Evolutionary conservation across 495 filamentous ascomycete genomes (phyloP), one percentile per base, ranked within the genome.

Genomic region (Aspergillus wentii): DNA sequence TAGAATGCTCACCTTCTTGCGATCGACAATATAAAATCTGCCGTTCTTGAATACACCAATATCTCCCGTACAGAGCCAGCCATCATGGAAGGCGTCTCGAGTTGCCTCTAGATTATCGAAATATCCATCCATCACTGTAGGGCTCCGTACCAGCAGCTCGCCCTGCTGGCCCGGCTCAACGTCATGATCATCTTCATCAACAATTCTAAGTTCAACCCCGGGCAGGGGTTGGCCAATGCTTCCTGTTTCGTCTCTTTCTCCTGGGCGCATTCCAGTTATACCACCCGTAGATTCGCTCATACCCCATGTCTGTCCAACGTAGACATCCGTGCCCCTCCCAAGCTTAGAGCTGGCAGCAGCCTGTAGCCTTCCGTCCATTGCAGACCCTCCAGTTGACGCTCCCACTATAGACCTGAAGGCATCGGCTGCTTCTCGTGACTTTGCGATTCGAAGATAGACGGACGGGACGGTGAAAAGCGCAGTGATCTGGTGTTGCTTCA

Each of bases 301-400:
- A 11, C 84, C 84, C 77, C 82, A 88, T 1, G 80, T 84, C 51
- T 88, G 85, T 28, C 72, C 80, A 2, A 86, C 62, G 31, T 78
- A 75, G 17, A 36, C 41, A n/a, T n/a, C n/a, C n/a, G n/a, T n/a
- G n/a, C n/a, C n/a, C n/a, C n/a, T n/a, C 2, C 43, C 41, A 16
- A 43, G 40, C 25, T 44, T 48, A 33, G 41, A 31, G 23, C 49
- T 41, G 9, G 38, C 41, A 21, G 33, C 35, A 19, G 86, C 59
- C 25, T 75, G 72, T 17, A 86, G 60, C 29, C 90, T 83, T 19
- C 64, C 56, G 2, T 81, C 86, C 33, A 92, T 56, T 1, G 87
- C 88, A 1, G 87, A 88, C 3, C 85, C 87, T 8, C 85, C 87
- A 7, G 76, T 84, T 57, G 80, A 49, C 14, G 46, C 38, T 13